Base-by-base conservation (phyloP, 768 basidiomycete species). In the Boletales sp. region DNA sequence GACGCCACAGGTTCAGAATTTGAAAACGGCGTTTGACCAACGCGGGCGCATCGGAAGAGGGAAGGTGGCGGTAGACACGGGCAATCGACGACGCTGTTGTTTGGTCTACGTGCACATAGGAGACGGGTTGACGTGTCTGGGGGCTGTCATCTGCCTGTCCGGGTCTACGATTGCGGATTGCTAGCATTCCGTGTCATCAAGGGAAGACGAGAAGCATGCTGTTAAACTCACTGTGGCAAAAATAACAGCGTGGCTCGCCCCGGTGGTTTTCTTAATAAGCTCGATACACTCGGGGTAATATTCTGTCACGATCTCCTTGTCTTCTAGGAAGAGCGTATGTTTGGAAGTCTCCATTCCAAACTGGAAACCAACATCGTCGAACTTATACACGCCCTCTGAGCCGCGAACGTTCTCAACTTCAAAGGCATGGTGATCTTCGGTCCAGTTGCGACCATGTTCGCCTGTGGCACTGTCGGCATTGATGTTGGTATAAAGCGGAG, bases 1-100 rank as follows among this genome's bases (percentile, higher is more conserved):
- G 79, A 18, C 79, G 71, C 80, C 80, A 81, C 49, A 81, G 61
- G 60, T 79, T 80, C 53, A 80, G 71, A 53, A 80, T 75, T 55
- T 79, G 77, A 62, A 76, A 79, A 51, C 78, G 75, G 19, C 67
- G 61, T 52, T 70, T 60, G 33, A 78, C 68, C 43, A 78, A 57
- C 38, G 32, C 62, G 54, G 66, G 66, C 0, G 67, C 75, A 36
- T 78, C 75, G 41, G 58, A 64, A 2, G 63, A 47, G 0, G 76
- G 74, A 12, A 76, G 69, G 54, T 79, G 76, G 33, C 69, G 69
- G 33, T 68, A 63, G 13, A 80, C 78, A 5, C 75, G 71, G 8
- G 70, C 71, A 18, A 64, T 57, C 25, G 75, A 70, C 8, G 75
- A 70, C 1, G 54, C 55, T 0, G 68, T 53, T 0, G 75, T 80